Conservation (phyloP, 768 basidiomycete species). For the Podaxis carcinomalis region DNA sequence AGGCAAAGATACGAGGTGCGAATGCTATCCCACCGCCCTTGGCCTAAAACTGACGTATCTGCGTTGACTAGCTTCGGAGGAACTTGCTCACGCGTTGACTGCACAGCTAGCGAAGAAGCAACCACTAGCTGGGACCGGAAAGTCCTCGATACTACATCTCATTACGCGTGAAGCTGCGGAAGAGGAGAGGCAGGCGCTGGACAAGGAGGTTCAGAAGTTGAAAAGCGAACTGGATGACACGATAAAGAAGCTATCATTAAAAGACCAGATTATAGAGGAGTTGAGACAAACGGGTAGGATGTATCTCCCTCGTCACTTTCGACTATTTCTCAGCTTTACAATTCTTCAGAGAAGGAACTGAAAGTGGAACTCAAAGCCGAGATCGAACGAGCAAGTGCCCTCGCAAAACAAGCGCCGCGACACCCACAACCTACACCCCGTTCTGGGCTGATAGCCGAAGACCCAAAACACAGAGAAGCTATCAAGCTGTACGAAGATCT, state of each 20-base stretch:
- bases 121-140: slow-evolving; percentile 46
- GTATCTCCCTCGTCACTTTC: neutral
- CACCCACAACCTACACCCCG: slow-evolving; percentile 38
- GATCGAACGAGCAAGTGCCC: slow-evolving; percentile 47
- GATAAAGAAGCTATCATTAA: slow-evolving; percentile 35
- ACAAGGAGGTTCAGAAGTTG: slow-evolving; percentile 37
- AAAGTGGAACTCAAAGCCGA: slow-evolving; percentile 58
- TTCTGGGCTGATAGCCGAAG: slow-evolving; percentile 32
- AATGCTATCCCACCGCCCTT: neutral
- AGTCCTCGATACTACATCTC: slow-evolving; percentile 53
- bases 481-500: slow-evolving; percentile 83
- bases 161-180: slow-evolving; percentile 73
- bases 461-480: slow-evolving; percentile 55
- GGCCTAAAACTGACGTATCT: neutral
- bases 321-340: neutral
- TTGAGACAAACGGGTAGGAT: slow-evolving; percentile 46
- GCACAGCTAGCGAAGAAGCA: slow-evolving; percentile 50
- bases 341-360: slow-evolving; percentile 43
- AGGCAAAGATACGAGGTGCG: slow-evolving; percentile 49
- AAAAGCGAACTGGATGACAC: slow-evolving; percentile 39
- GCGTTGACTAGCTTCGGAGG: slow-evolving; percentile 50
- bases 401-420: slow-evolving; percentile 39
- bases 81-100: slow-evolving; percentile 50
- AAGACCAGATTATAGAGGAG: slow-evolving; percentile 41
- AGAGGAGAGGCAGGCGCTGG: slow-evolving; percentile 42